Evolutionary conservation across 2,329 filamentous ascomycete species (phyloP), one percentile per base, ranked within the genome.

Genomic region (Cladosporium sp.): DNA sequence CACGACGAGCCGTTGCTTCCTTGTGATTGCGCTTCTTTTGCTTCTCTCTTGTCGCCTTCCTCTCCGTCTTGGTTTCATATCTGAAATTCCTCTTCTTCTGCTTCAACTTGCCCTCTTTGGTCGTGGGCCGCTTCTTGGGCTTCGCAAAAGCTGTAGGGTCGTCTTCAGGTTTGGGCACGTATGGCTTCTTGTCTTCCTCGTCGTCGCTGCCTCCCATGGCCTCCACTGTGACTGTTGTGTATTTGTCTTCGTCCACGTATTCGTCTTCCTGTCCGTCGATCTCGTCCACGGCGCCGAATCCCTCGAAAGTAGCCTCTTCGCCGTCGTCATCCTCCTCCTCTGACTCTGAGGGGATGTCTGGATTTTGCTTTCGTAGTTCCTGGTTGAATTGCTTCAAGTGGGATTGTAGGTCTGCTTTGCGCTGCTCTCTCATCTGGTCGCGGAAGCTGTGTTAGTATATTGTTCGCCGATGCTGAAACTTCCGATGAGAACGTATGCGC

Each of bases 171-270:
- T 65, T 62, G 32, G 43, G 39, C 36, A 48, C 26, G 4, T 69
- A 71, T 67, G 76, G 79, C 23, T 74, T 75, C 3, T 74, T 77
- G 0, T 75, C 66, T 73, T 77, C 65, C n/a, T 81, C 78, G 64
- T 93, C 88, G 70, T 87, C 87, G 14, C 90, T 89, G 18, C 96
- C 86, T 68, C 89, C 90, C 70, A 99, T 92, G 13, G 91, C 90
- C 76, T 97, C 94, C 1, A 99, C 89, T 0, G 92, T 97, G 28
- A 99, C 95, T 0, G 92, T 97, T 0, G 95, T 98, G 77, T 92
- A 97, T 75, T 91, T 91, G 77, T 97, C 94, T 77, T 98, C 95
- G 77, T 99, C 95, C 70, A 97, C 87, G 79, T 97, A 99, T 77
- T 98, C 93, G 70, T 94, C 93, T 76, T 97, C 91, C 71, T 92